These are phyloP conservation scores for Thalassiosira livingstoniorum DNA, from an alignment of 352 stramenopile genomes.

Conservation along the genomic window DNA sequence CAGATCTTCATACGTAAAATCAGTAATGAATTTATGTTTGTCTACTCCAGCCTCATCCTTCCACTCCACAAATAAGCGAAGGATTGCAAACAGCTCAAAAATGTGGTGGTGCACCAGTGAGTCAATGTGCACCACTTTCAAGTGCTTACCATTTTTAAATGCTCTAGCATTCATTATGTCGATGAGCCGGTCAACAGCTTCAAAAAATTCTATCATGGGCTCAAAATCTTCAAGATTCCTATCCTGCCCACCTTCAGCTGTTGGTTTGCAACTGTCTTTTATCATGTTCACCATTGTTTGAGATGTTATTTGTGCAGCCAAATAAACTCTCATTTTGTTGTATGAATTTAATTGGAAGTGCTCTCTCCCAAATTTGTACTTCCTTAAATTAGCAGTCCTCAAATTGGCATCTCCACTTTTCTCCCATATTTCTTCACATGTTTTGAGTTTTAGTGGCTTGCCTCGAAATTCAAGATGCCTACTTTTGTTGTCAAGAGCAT, in stretches of 20 bases:
- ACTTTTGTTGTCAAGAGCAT: conserved; percentile 29
- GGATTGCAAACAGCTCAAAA: conserved; percentile 21
- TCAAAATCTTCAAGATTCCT: conserved; percentile 10
- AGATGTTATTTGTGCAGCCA: conserved; percentile 22
- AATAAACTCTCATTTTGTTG: conserved; percentile 9
- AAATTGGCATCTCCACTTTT: conserved; percentile 17
- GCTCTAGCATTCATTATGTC: conserved; percentile 36
- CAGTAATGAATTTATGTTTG: conserved; percentile 32
- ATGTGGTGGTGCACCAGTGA: conserved; percentile 17
- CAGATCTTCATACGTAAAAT: conserved; percentile 39
- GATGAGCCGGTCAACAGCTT: conserved; percentile 23
- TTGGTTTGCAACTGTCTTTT: conserved; percentile 16
- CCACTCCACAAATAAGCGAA: conserved; percentile 33
- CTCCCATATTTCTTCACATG: conserved; percentile 8
- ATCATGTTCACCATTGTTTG: conserved; percentile 24
- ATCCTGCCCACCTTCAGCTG: no score
- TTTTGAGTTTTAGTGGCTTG: conserved; percentile 11
- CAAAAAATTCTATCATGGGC: conserved; percentile 27
- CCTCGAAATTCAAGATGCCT: conserved; percentile 10
- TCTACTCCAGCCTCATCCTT: conserved; percentile 21
- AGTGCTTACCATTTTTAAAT: conserved; percentile 18
- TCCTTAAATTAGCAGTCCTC: background rate
- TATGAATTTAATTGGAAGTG: conserved; percentile 24
- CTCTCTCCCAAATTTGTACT: conserved; percentile 15
- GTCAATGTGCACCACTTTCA: conserved; percentile 15